A percentile compares a stretch with the other conserved stretches of the same genome.
These are phyloP conservation scores for Zoysia pacifica DNA, from an alignment of 176 grass and related monocot genomes.

Conservation along the genomic window DNA sequence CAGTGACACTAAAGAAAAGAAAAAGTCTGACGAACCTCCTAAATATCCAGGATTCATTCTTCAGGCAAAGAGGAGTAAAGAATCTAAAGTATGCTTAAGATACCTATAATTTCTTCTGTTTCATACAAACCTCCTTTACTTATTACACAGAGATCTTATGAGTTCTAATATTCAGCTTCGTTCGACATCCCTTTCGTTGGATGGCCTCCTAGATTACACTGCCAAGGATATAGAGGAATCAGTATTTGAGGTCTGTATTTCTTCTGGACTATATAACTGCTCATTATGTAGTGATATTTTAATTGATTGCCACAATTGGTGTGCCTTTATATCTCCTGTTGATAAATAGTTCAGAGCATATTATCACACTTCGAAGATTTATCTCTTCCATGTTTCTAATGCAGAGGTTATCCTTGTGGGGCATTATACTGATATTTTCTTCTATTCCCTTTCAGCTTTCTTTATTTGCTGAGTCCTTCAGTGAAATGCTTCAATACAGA, in stretches of 20 bases:
- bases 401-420: conserved; percentile 8
- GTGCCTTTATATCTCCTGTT: neutral
- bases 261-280: conserved; percentile 18
- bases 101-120: conserved; percentile 11
- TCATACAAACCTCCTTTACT: conserved; percentile 21
- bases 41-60: conserved; percentile 94
- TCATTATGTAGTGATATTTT: neutral
- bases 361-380: neutral
- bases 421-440: conserved; percentile 21
- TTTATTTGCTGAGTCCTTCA: conserved; percentile 88
- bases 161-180: conserved; percentile 64
- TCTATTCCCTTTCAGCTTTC: conserved; percentile 72
- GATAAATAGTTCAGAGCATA: neutral
- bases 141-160: conserved; percentile 21
- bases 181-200: conserved; percentile 77
- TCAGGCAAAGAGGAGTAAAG: conserved; percentile 67
- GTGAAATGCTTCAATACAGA: conserved; percentile 97
- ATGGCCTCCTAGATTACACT: conserved; percentile 93
- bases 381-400: neutral
- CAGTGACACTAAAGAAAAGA: conserved; percentile 64
- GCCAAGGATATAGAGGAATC: conserved; percentile 89
- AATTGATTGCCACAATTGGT: neutral
- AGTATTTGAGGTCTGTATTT: conserved; percentile 82
- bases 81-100: conserved; percentile 70
- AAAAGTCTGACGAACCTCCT: conserved; percentile 68